Evolutionary conservation across 169 alveolate species (phyloP), one percentile per base, ranked within the genome.

Genomic region (Fabrea salina): DNA sequence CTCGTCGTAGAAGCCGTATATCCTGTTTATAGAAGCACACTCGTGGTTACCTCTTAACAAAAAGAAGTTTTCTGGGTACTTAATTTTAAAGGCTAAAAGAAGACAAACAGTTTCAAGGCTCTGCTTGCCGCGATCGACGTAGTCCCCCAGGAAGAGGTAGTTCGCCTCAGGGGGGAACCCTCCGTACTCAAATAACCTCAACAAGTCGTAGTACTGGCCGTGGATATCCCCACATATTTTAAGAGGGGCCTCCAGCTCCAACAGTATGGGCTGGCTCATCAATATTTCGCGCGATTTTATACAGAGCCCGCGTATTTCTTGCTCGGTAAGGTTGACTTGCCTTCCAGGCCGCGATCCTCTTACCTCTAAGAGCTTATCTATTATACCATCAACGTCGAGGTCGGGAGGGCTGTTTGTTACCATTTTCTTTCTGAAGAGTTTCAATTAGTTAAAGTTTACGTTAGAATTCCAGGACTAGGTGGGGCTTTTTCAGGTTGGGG

Each of bases 1-100:
- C 79, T 91, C 96, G 85, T 87, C 96, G 74, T 91, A 91, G 78
- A 91, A 91, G 3, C 96, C 96, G 80, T 91, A 91, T 33, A 86
- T 83, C 64, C 96, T 79, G 72, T 86, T 91, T 54, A 91, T 89
- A 37, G 92, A 86, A 44, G 93, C 93, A 51, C 91, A 85, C 72
- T 91, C 96, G 78, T 91, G 96, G 82, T 88, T 91, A 40, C 96
- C 96, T 82, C 96, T 78, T 50, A 91, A 54, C 19, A 91, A 54
- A 82, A 87, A 90, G 84, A 90, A 87, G 66, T 87, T 87, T 74
- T 87, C 93, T 61, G 95, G 95, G 79, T 87, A 90, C 67, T 86
- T 86, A 30, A 89, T 84, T 78, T 89, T 89, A 67, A 84, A 89
- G 27, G 95, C 92, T 11, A 89, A 75, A 30, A 89, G 75, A 19